phyloP scores from a whole-genome alignment of 441 rosid genomes.

The Metrosideros polymorpha region DNA sequence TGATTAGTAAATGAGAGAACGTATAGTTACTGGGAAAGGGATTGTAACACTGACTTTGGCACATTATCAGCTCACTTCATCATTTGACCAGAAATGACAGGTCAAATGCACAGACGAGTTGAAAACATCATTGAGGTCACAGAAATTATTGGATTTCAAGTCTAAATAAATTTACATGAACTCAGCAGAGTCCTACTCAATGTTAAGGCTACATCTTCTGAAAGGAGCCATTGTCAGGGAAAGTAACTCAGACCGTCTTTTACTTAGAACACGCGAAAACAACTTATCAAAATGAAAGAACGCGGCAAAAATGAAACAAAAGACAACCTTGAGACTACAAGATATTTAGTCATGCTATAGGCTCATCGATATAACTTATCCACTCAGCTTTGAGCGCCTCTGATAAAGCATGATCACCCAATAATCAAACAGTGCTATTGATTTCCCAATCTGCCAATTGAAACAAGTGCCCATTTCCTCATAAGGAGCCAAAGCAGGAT shows the following conservation, averaged over 20 bases:
- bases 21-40: not conserved
- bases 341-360: not conserved
- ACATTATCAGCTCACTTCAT: not conserved
- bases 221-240: not conserved
- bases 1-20: not conserved
- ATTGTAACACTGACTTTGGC: not conserved
- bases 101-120: not conserved
- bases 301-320: not conserved
- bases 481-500: not conserved
- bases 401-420: not conserved
- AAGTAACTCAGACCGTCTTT: not conserved
- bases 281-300: not conserved
- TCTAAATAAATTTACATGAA: not conserved
- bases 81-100: not conserved
- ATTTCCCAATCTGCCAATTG: not conserved
- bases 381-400: not conserved
- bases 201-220: not conserved
- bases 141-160: not conserved
- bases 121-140: not conserved
- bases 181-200: not conserved
- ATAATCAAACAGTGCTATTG: not conserved
- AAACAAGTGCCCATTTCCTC: not conserved
- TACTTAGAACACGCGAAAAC: not conserved
- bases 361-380: not conserved
- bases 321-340: not conserved